phyloP scores from a whole-genome alignment of 176 grass and related monocot species.

The Juncus inflexus region DNA sequence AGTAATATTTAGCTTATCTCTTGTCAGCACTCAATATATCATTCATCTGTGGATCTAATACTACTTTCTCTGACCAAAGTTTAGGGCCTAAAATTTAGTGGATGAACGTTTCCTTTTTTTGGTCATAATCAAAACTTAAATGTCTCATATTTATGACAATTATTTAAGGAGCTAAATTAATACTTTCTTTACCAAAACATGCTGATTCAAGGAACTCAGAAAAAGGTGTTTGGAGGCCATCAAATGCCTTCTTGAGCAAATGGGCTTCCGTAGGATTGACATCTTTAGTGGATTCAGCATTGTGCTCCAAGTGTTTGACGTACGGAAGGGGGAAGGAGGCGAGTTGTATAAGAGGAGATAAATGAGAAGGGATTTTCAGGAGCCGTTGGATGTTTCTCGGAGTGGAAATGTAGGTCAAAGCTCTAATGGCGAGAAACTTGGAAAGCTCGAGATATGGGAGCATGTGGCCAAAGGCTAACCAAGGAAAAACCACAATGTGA shows the following conservation, averaged over 20 bases:
- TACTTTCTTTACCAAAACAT: not conserved
- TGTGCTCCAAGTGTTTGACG: slow-evolving; percentile 2
- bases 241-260: slow-evolving; percentile 40
- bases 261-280: slow-evolving; percentile 8
- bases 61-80: too few species aligned
- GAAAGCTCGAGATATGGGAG: slow-evolving; percentile 36
- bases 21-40: too few species aligned
- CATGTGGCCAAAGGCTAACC: slow-evolving; percentile 51
- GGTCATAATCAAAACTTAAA: too few species aligned
- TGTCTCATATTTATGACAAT: too few species aligned
- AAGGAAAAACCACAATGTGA: slow-evolving; percentile 45
- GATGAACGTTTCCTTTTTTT: too few species aligned
- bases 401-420: slow-evolving; percentile 51
- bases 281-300: slow-evolving; percentile 37
- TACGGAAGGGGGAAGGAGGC: slow-evolving; percentile 27
- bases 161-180: too few species aligned
- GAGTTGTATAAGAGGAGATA: slow-evolving; percentile 19
- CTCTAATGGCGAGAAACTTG: slow-evolving; percentile 30
- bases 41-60: too few species aligned
- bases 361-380: slow-evolving; percentile 7
- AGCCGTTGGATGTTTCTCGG: slow-evolving; percentile 45
- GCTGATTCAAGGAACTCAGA: slow-evolving; percentile 1
- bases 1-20: too few species aligned
- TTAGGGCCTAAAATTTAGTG: too few species aligned
- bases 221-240: slow-evolving; percentile 30